Evolutionary conservation across 441 rosid species (phyloP).

Genomic region (Mallotus repandus): DNA sequence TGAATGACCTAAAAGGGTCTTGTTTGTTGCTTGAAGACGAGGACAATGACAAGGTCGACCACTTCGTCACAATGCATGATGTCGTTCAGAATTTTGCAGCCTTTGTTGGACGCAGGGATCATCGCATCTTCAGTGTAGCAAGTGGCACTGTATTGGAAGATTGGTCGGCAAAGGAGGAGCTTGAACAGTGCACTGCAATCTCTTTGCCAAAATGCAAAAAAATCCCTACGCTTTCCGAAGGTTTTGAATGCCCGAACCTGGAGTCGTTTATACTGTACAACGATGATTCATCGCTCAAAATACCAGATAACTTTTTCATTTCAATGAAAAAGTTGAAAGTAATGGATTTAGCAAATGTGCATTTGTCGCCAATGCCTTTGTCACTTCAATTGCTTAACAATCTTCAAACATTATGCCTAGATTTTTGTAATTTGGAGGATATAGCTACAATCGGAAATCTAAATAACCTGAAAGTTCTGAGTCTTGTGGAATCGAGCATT

Average conservation of each 20-base stretch:
- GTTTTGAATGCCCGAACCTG: slow-evolving; percentile 29
- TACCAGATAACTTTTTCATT: slow-evolving; percentile 29
- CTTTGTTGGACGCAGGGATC: no score
- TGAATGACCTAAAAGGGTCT: no score
- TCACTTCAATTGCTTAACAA: slow-evolving; percentile 22
- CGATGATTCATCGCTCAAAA: background rate
- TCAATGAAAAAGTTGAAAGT: slow-evolving; percentile 23
- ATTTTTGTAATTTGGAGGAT: slow-evolving; percentile 15
- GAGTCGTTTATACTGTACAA: slow-evolving; percentile 14
- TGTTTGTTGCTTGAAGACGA: no score
- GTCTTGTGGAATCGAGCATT: slow-evolving; percentile 20
- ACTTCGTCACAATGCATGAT: no score
- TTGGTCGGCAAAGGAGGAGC: no score
- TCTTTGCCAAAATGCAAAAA: background rate
- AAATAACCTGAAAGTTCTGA: slow-evolving; percentile 35
- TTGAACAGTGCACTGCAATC: background rate
- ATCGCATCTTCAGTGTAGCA: no score
- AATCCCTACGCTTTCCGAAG: slow-evolving; percentile 22
- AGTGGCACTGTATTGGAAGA: no score
- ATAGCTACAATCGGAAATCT: slow-evolving; percentile 27
- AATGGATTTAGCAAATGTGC: slow-evolving; percentile 24
- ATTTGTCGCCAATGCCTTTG: slow-evolving; percentile 20
- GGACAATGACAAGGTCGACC: no score
- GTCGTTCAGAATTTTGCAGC: no score
- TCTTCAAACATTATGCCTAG: slow-evolving; percentile 38